phyloP scores from a whole-genome alignment of 1,284 basidiomycete genomes.

The Marasmius sp. region DNA sequence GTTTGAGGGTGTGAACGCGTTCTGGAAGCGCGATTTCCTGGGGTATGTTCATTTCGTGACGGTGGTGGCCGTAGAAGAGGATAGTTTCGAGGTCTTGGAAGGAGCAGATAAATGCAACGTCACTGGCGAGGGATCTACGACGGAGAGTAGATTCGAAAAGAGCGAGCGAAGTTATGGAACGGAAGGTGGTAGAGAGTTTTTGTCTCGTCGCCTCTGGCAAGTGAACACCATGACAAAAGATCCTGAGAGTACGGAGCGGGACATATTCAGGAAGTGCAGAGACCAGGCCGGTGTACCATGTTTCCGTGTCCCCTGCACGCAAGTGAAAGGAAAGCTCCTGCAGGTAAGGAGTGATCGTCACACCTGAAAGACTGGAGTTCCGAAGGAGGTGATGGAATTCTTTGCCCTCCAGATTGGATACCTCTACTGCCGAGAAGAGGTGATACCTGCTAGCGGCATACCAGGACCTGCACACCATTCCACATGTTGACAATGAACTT shows the following conservation, averaged over 20 bases:
- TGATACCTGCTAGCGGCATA: slow-evolving; percentile 6
- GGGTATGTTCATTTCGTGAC: background rate
- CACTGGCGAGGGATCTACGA: background rate
- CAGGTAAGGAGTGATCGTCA: slow-evolving; percentile 3
- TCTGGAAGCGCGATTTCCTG: slow-evolving; percentile 1
- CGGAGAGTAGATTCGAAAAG: slow-evolving; percentile 10
- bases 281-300: background rate
- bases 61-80: slow-evolving; percentile 11
- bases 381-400: background rate
- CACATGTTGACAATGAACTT: background rate
- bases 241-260: slow-evolving; percentile 8
- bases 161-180: slow-evolving; percentile 2
- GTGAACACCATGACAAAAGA: slow-evolving; percentile 7
- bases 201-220: background rate
- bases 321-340: slow-evolving; percentile 8
- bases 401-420: slow-evolving; percentile 1
- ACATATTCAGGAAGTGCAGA: background rate
- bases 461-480: slow-evolving; percentile 9
- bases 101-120: slow-evolving; percentile 5
- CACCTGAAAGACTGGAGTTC: background rate
- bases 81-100: slow-evolving; percentile 5
- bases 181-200: slow-evolving; percentile 3
- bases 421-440: slow-evolving; percentile 1
- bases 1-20: slow-evolving; percentile 1
- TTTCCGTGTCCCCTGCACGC: background rate